These are phyloP conservation scores for Thuja plicata DNA, from an alignment of 83 land plant genomes.

Conservation along the genomic window DNA sequence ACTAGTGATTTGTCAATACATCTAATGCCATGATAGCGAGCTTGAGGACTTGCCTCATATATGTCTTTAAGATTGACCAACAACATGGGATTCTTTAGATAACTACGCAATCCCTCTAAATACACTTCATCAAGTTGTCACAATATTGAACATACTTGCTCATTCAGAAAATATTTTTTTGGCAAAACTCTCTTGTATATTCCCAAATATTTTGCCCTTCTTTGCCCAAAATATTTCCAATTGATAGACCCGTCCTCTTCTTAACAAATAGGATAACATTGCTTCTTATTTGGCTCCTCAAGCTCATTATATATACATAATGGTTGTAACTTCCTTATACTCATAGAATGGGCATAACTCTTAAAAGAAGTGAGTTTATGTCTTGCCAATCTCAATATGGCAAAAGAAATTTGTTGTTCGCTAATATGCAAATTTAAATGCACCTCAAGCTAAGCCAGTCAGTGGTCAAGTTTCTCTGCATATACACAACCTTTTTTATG, in stretches of 20 bases:
- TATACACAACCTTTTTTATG: too few relatives aligned
- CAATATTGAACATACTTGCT: too few relatives aligned
- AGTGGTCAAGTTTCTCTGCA: background rate
- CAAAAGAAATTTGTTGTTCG: background rate
- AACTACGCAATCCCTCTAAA: background rate
- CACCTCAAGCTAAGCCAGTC: background rate
- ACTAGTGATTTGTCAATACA: background rate
- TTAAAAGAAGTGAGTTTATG: background rate
- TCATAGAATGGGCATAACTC: background rate
- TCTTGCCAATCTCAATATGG: background rate
- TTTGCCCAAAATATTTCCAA: background rate
- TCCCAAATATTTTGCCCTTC: background rate
- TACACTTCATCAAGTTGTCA: background rate
- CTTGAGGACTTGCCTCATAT: background rate
- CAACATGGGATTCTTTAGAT: background rate
- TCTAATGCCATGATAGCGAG: background rate
- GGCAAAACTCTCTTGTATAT: background rate
- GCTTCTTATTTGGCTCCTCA: background rate
- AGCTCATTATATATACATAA: background rate
- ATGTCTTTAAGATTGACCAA: background rate
- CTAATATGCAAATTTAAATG: background rate
- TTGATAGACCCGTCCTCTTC: background rate
- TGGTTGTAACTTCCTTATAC: background rate
- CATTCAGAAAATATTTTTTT: background rate
- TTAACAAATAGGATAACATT: background rate